Evolutionary conservation across 345 rosid species (phyloP).

Genomic region (Citrus glauca): DNA sequence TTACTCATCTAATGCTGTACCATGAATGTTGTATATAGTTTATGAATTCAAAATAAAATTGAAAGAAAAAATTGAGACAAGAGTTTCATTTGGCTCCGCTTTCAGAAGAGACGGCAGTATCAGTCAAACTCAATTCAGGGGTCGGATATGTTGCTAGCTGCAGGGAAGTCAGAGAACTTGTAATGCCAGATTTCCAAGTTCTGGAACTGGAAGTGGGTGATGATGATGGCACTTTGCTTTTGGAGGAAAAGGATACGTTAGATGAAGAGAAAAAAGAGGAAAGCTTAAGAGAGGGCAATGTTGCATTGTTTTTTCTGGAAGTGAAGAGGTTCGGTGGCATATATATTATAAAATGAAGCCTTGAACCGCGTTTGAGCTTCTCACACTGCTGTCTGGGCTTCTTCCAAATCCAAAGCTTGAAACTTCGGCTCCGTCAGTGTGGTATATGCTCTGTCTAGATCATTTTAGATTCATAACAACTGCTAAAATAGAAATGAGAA

Average conservation of each 20-base stretch:
- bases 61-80: too few species aligned
- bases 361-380: slow-evolving; percentile 27
- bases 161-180: not conserved
- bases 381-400: too few species aligned
- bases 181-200: not conserved
- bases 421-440: slow-evolving; percentile 37
- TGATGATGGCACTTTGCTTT: not conserved
- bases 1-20: not conserved
- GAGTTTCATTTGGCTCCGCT: not conserved
- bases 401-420: too few species aligned
- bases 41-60: not conserved
- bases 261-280: too few species aligned
- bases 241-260: too few species aligned
- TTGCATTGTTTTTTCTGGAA: not conserved
- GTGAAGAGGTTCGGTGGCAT: not conserved
- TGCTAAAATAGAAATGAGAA: not conserved
- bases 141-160: not conserved
- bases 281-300: not conserved
- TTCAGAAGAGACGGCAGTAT: not conserved
- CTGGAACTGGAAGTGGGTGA: not conserved
- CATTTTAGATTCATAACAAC: not conserved
- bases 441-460: slow-evolving; percentile 47
- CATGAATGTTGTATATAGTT: not conserved
- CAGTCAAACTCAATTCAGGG: not conserved
- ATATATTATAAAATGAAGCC: slow-evolving; percentile 31